phyloP scores from a whole-genome alignment of 1,139 yeast species.

The Wickerhamomyces sp. region DNA sequence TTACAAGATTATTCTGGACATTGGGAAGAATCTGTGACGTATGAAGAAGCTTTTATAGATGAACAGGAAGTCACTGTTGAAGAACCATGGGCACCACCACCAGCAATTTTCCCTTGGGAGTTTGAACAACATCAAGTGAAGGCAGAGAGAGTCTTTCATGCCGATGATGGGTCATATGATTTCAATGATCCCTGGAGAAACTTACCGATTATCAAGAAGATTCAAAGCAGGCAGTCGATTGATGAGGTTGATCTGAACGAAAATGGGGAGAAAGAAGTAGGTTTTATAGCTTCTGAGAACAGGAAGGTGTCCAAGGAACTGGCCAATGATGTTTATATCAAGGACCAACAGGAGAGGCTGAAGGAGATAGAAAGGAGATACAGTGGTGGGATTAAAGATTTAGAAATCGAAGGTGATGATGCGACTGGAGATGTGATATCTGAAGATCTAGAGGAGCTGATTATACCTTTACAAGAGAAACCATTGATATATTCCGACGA shows the following conservation, averaged over 20 bases:
- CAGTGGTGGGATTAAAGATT: constrained; percentile 10
- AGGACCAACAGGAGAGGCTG: constrained; percentile 14
- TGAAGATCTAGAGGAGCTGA: not conserved
- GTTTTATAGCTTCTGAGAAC: constrained; percentile 4
- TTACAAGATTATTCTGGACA: constrained; percentile 8
- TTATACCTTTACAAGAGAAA: no score
- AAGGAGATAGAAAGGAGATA: constrained; percentile 17
- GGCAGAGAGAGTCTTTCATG: constrained; percentile 18
- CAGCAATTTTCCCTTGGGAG: constrained; percentile 28
- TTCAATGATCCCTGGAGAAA: constrained; percentile 18
- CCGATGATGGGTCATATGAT: constrained; percentile 1
- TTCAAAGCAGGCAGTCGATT: constrained; percentile 11
- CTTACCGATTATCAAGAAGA: constrained; percentile 16
- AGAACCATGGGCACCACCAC: constrained; percentile 11
- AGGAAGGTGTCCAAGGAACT: constrained; percentile 4
- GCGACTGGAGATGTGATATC: not conserved
- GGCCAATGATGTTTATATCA: constrained; percentile 1
- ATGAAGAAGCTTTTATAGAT: not conserved
- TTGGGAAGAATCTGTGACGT: constrained; percentile 8
- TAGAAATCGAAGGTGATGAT: constrained; percentile 4
- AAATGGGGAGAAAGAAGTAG: constrained; percentile 4
- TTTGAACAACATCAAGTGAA: constrained; percentile 9
- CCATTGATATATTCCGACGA: no score
- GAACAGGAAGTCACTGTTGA: constrained; percentile 1
- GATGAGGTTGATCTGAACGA: no score